These are phyloP conservation scores for Fusarium tricinctum DNA, from an alignment of 2,329 filamentous ascomycete species.

Conservation along the genomic window DNA sequence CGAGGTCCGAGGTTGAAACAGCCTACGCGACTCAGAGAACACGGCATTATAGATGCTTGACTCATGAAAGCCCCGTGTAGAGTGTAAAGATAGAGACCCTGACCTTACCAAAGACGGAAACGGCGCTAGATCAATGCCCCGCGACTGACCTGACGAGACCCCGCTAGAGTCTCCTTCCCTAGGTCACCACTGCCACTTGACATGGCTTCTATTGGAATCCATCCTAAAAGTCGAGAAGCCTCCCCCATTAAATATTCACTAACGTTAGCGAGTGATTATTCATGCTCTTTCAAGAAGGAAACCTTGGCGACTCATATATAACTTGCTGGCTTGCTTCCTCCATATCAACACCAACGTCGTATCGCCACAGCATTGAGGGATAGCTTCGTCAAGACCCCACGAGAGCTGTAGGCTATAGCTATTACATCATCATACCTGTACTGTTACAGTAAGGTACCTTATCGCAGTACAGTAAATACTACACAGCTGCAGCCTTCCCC, in stretches of 20 bases:
- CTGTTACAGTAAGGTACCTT: slow-evolving; percentile 4
- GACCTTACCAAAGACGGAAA: slow-evolving; percentile 35
- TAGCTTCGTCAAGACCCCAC: slow-evolving; percentile 3
- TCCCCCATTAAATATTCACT: slow-evolving; percentile 24
- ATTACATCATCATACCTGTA: slow-evolving; percentile 27
- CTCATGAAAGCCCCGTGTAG: slow-evolving; percentile 19
- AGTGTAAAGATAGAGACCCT: not conserved
- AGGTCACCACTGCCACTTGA: slow-evolving; percentile 26
- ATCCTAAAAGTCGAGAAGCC: slow-evolving; percentile 39
- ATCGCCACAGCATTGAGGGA: slow-evolving; percentile 9
- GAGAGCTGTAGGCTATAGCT: slow-evolving; percentile 28
- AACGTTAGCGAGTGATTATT: slow-evolving; percentile 27
- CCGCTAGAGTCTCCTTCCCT: slow-evolving; percentile 24
- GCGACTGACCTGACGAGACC: slow-evolving; percentile 37
- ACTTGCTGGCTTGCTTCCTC: slow-evolving; percentile 15
- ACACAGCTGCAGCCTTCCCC: slow-evolving; percentile 20
- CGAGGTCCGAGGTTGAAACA: not conserved
- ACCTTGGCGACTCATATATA: slow-evolving; percentile 15
- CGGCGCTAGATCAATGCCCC: slow-evolving; percentile 34
- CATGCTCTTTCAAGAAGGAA: slow-evolving; percentile 13
- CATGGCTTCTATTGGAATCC: slow-evolving; percentile 34
- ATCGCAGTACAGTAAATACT: slow-evolving; percentile 23
- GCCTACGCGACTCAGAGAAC: slow-evolving; percentile 32
- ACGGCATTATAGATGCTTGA: slow-evolving; percentile 30
- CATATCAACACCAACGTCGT: not conserved